Conservation (phyloP, 371 early-diverging fungal species). For the Aphelidium insulamus region DNA sequence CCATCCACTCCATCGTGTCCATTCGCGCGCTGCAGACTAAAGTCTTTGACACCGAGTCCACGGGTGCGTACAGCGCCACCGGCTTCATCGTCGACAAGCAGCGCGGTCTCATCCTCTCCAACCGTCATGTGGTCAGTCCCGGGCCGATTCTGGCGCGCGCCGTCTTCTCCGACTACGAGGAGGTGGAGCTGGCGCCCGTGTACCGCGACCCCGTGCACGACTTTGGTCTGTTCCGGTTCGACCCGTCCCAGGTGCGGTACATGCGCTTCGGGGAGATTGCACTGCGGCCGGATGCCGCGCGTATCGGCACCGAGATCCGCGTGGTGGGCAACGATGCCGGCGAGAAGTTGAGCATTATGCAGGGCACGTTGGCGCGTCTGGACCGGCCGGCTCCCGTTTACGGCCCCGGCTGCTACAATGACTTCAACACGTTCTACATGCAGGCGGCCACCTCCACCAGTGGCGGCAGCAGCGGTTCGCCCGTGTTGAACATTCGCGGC, state of each 20-base stretch:
- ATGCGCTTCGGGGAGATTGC: slow-evolving; percentile 54
- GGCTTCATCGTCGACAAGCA: slow-evolving; percentile 84
- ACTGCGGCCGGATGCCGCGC: slow-evolving; percentile 55
- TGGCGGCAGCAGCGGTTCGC: slow-evolving; percentile 44
- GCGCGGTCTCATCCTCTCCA: slow-evolving; percentile 68
- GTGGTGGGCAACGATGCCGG: slow-evolving; percentile 88
- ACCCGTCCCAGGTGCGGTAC: slow-evolving; percentile 51
- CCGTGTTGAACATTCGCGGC: slow-evolving; percentile 39
- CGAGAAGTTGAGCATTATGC: slow-evolving; percentile 70
- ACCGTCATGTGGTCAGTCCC: slow-evolving; percentile 76
- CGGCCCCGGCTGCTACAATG: slow-evolving; percentile 39
- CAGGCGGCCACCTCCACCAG: slow-evolving; percentile 55
- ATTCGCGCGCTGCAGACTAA: slow-evolving; percentile 58
- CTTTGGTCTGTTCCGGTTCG: slow-evolving; percentile 72
- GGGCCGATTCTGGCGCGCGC: slow-evolving; percentile 78
- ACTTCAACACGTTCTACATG: slow-evolving; percentile 53
- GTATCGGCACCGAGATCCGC: slow-evolving; percentile 73
- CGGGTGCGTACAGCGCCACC: slow-evolving; percentile 46
- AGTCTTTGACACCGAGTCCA: slow-evolving; percentile 66
- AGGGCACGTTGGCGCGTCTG: slow-evolving; percentile 66
- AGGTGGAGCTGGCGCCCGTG: slow-evolving; percentile 59
- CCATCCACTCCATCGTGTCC: slow-evolving; percentile 59
- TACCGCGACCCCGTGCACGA: slow-evolving; percentile 79
- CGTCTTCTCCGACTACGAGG: slow-evolving; percentile 75
- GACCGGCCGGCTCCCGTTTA: slow-evolving; percentile 65